Evolutionary conservation across 768 basidiomycete genomes (phyloP).

Genomic region (Lyophyllum semitale): DNA sequence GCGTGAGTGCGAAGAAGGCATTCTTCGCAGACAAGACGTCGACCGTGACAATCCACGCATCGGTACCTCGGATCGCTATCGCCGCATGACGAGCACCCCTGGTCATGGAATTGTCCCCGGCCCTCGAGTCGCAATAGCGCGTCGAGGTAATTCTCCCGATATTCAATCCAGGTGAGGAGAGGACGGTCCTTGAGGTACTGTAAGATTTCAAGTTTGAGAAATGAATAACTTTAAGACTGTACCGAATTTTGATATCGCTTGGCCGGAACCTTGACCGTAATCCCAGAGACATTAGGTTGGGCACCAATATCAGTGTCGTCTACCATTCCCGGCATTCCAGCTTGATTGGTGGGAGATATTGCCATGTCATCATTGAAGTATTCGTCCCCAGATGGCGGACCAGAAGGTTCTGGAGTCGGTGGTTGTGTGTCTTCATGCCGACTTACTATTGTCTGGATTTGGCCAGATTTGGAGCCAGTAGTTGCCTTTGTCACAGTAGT

Average conservation of each 20-base stretch:
- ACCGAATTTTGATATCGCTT: constrained; percentile 18
- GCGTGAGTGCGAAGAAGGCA: constrained; percentile 17
- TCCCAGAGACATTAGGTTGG: neutral
- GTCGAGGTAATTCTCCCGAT: constrained; percentile 15
- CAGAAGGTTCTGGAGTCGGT: neutral
- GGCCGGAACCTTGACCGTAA: constrained; percentile 8
- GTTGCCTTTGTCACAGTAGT: neutral
- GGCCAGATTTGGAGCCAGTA: neutral
- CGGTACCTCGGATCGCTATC: neutral
- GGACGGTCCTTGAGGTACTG: constrained; percentile 19
- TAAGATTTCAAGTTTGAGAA: too few relatives aligned
- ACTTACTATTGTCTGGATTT: neutral
- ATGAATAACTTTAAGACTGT: neutral
- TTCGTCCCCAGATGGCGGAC: neutral
- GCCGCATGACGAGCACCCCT: neutral
- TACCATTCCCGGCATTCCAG: neutral
- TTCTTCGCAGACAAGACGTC: constrained; percentile 16
- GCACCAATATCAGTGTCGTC: neutral
- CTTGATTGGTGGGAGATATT: too few relatives aligned
- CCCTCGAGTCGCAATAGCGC: constrained; percentile 14
- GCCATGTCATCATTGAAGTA: neutral
- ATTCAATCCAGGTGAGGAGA: constrained; percentile 15
- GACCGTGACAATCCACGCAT: too few relatives aligned
- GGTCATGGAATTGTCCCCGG: constrained; percentile 7
- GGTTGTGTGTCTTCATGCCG: neutral